A percentile compares a stretch with the other conserved stretches of the same genome.
Conservation (phyloP, 345 rosid genomes). For the Reutealis trisperma region DNA sequence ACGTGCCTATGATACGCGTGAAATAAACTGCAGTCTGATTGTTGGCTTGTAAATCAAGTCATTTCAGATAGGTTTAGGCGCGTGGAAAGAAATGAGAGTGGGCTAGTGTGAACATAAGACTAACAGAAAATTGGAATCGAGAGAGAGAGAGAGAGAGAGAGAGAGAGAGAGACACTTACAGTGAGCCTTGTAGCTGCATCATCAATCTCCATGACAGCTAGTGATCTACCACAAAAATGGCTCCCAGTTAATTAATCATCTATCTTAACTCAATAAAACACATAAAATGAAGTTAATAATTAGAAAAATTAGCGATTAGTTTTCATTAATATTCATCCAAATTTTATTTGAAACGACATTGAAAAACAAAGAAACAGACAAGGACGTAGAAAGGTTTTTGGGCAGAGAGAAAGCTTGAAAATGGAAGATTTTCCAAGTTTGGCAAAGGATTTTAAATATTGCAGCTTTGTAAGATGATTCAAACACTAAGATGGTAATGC, state of each 20-base stretch:
- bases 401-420: too few species aligned
- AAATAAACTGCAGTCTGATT: background rate
- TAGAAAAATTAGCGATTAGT: too few species aligned
- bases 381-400: too few species aligned
- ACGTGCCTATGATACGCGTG: background rate
- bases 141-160: background rate
- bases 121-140: conserved; percentile 1
- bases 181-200: background rate
- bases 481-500: background rate
- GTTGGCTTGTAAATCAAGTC: too few species aligned
- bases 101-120: background rate
- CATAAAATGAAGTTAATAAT: too few species aligned
- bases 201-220: background rate
- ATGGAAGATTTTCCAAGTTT: too few species aligned
- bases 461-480: background rate
- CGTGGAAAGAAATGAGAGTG: background rate
- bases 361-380: too few species aligned
- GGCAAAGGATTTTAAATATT: too few species aligned
- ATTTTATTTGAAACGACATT: too few species aligned
- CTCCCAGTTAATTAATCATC: background rate
- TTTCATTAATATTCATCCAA: too few species aligned
- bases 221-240: background rate
- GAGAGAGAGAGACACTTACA: background rate
- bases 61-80: background rate
- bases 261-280: background rate